Base-by-base conservation (phyloP, 495 filamentous ascomycete genomes). In the Podospora pseudocomata region DNA sequence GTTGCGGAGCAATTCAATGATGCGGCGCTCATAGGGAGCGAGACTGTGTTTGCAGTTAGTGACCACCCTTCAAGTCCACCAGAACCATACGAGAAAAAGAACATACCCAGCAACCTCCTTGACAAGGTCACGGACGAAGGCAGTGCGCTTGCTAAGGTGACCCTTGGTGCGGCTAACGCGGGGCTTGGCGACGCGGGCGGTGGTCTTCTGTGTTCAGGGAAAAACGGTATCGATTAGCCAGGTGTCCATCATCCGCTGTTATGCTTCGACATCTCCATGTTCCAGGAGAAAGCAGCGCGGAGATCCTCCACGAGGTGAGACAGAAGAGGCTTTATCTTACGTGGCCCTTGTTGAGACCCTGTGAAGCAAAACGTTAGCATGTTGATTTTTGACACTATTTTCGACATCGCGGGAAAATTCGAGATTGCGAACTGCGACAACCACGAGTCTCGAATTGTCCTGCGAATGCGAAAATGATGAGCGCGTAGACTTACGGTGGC, bases 1-100 rank as follows among this genome's bases (percentile, higher is more conserved):
- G 88, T 98, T 99, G 75, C 95, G 92, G 81, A 99, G 90, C 74
- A 99, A 86, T 88, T 99, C 96, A 82, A 98, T 96, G 79, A 99
- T 91, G 77, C 95, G 93, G 81, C 94, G 93, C 87, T 99, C 95
- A 80, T 97, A 97, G 76, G 94, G 94, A 73, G 94, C 93, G 76
- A 97, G 92, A 82, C 70, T 77, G 65, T 67, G n/a, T 49, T 5
- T 75, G 18, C 1, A 9, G 34, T 68, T 68, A 65, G 66, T 1
- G 5, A 28, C 18, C 55, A 58, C 7, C 18, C 30, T 28, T 28
- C 59, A 56, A 32, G 26, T 49, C 54, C 58, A 57, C 55, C 57
- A 16, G 7, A 19, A 20, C 4, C 15, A 11, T 5, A 57, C 18
- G 26, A 13, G 32, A 62, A 28, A 2, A 28, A 19, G 44, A 66